These are phyloP conservation scores for Streptanthus diversifolius DNA, from an alignment of 345 rosid genomes.

Conservation along the genomic window DNA sequence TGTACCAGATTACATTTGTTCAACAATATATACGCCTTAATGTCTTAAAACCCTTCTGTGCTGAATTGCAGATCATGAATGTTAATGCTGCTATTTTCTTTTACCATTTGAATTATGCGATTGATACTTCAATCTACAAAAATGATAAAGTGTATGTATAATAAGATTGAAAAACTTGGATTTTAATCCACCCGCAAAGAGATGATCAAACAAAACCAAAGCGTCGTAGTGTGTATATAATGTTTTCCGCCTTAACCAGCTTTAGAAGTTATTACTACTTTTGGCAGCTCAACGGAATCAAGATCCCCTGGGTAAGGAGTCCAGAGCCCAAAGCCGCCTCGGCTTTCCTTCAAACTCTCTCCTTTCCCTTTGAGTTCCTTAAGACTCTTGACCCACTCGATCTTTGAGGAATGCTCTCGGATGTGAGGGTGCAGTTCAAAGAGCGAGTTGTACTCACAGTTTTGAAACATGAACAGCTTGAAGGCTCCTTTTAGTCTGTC, in stretches of 20 bases:
- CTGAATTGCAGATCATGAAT: not conserved
- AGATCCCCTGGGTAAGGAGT: constrained; percentile 88
- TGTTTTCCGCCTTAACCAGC: constrained; percentile 55
- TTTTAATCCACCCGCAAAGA: not conserved
- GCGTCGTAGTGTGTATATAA: not conserved
- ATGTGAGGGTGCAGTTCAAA: constrained; percentile 86
- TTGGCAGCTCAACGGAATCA: constrained; percentile 59
- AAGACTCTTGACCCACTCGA: constrained; percentile 87
- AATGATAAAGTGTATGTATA: not conserved
- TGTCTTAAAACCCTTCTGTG: not conserved
- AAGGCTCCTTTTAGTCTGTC: constrained; percentile 64
- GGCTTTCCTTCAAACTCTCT: constrained; percentile 70
- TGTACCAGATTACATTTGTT: not conserved
- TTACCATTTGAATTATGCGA: not conserved
- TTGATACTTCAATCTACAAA: not conserved
- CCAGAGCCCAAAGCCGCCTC: constrained; percentile 94
- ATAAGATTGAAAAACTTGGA: not conserved
- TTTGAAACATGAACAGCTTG: constrained; percentile 83
- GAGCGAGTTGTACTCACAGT: constrained; percentile 87
- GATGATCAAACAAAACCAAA: not conserved
- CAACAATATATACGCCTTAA: not conserved
- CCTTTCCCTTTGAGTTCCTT: constrained; percentile 75
- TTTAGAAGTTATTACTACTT: constrained; percentile 76
- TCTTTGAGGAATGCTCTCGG: constrained; percentile 91
- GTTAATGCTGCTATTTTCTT: not conserved